Conservation (phyloP, 331 rosid species). For the Dryas integrifolia region DNA sequence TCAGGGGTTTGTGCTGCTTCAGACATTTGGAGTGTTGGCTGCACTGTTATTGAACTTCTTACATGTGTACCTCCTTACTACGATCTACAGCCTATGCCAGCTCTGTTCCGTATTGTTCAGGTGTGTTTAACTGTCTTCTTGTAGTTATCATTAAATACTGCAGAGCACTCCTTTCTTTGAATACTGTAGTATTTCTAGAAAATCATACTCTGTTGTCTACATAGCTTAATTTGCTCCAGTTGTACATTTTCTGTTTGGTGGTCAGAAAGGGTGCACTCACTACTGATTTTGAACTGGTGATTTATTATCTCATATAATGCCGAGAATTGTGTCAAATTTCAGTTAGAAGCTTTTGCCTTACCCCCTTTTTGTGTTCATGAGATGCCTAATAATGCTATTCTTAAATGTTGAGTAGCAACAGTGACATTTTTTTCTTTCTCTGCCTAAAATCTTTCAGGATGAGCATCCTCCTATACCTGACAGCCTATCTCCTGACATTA, state of each 20-base stretch:
- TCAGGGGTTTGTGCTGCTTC: conserved; percentile 99
- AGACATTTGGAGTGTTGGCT: conserved; percentile 99
- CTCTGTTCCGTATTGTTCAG: conserved; percentile 98
- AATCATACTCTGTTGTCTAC: not conserved
- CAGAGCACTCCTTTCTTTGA: not conserved
- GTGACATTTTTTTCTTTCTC: not conserved
- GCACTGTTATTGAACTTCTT: conserved; percentile 98
- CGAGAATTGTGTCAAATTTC: conserved; percentile 8
- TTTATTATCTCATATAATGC: not conserved
- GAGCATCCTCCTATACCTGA: conserved; percentile 97
- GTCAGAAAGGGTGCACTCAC: conserved; percentile 1
- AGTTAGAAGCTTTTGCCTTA: not conserved
- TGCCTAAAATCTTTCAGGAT: conserved; percentile 55
- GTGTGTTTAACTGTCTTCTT: conserved; percentile 35
- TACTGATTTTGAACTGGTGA: conserved; percentile 16
- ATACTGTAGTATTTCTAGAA: not conserved
- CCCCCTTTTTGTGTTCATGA: conserved; percentile 2
- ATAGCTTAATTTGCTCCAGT: not conserved
- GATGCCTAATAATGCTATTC: conserved; percentile 18
- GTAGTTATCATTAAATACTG: not conserved
- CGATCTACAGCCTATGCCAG: conserved; percentile 99
- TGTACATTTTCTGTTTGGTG: not conserved
- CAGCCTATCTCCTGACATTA: conserved; percentile 84
- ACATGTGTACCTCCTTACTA: conserved; percentile 97
- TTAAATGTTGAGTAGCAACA: conserved; percentile 4